Evolutionary conservation across 805 yeast species (phyloP).

Genomic region (Yarrowia phangngaensis): DNA sequence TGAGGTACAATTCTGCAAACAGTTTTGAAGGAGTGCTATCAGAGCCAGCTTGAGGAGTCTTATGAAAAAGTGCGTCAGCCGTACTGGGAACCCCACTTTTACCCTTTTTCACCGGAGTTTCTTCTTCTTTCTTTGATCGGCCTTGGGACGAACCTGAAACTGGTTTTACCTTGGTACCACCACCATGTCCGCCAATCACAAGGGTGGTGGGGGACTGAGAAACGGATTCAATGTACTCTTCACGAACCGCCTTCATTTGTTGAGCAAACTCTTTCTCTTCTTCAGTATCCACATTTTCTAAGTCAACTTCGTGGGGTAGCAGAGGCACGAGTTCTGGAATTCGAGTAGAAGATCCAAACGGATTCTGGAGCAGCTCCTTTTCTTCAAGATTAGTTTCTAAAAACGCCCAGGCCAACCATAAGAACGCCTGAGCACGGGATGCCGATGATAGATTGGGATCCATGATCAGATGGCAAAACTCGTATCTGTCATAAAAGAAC

Average conservation of each 20-base stretch:
- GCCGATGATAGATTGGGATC: slow-evolving; percentile 56
- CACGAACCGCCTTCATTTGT: slow-evolving; percentile 42
- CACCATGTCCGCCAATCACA: slow-evolving; percentile 18
- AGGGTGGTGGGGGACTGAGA: slow-evolving; percentile 14
- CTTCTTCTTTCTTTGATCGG: slow-evolving; percentile 13
- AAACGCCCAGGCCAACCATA: slow-evolving; percentile 81
- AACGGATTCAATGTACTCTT: slow-evolving; percentile 38
- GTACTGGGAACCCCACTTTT: not conserved
- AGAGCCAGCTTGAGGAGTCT: slow-evolving; percentile 4
- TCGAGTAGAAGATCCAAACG: slow-evolving; percentile 50
- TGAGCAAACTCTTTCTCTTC: slow-evolving; percentile 47
- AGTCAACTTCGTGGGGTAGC: slow-evolving; percentile 35
- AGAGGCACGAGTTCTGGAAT: slow-evolving; percentile 42
- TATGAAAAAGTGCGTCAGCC: not conserved
- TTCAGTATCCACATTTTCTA: slow-evolving; percentile 46
- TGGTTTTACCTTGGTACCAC: slow-evolving; percentile 21
- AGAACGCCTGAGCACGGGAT: slow-evolving; percentile 64
- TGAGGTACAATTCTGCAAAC: slow-evolving; percentile 19
- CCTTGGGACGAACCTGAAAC: not conserved
- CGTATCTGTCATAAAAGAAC: slow-evolving; percentile 42
- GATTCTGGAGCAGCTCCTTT: slow-evolving; percentile 51
- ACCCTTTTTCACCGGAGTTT: slow-evolving; percentile 18
- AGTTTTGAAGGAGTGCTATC: slow-evolving; percentile 4
- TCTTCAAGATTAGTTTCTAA: slow-evolving; percentile 64
- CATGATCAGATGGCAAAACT: slow-evolving; percentile 72